Percentiles rank a stretch among this genome's conserved stretches.
Conservation (phyloP, 2,329 filamentous ascomycete species). For the Fusarium beomiforme region DNA sequence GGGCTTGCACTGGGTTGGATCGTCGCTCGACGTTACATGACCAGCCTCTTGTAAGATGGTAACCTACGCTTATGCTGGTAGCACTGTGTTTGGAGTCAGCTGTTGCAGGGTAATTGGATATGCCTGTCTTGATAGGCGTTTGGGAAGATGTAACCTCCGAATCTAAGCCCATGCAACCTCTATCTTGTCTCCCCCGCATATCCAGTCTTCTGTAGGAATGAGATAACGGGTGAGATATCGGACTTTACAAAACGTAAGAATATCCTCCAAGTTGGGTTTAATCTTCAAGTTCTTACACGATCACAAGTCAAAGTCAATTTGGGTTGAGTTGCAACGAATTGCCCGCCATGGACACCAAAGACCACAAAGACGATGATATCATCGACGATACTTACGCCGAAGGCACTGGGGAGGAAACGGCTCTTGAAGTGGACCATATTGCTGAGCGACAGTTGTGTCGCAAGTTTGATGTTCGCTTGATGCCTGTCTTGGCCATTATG, state of each 20-base stretch:
- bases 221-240: background rate
- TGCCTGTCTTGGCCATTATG: conserved; percentile 14
- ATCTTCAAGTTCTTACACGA: background rate
- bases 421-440: conserved; percentile 2
- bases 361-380: conserved; percentile 2
- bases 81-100: background rate
- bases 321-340: too few species aligned
- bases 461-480: conserved; percentile 2
- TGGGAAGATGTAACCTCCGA: background rate
- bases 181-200: background rate
- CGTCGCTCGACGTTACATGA: background rate
- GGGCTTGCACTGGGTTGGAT: background rate
- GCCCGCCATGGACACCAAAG: background rate
- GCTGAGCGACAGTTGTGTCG: conserved; percentile 10
- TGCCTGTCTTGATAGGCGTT: background rate
- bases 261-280: background rate
- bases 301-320: fast-evolving
- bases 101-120: background rate
- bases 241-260: background rate
- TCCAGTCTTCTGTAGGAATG: fast-evolving
- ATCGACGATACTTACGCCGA: conserved; percentile 3
- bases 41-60: background rate
- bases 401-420: background rate
- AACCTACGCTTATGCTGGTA: background rate
- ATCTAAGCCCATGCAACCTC: background rate